Base-by-base conservation (phyloP, 2,329 filamentous ascomycete genomes). In the Trichoderma atrobrunneum region DNA sequence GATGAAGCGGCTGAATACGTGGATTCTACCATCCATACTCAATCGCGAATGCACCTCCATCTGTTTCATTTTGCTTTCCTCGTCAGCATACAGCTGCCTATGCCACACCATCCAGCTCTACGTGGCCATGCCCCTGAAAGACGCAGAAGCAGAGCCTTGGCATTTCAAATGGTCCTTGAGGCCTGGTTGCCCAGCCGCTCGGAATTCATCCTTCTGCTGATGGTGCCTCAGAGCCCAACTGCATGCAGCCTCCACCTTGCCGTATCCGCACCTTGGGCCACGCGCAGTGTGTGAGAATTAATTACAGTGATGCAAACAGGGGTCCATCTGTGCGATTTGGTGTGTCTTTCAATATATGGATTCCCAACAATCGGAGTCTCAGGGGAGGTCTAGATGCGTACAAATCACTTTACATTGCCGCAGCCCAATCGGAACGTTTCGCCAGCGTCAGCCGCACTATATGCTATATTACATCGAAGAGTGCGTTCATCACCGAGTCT, bases 191-290 rank as follows among this genome's bases (percentile, higher is more conserved):
- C 62, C 56, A 26, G 54, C 62, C 70, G 54, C 34, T 72, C 76
- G 78, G 75, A 77, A 76, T 79, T 79, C 79, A 79, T 80, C 79
- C 80, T 79, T 81, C 83, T 81, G 82, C 82, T 77, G 82, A 81
- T 72, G 80, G 82, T 81, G 83, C 80, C 80, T 84, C 82, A 79
- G 77, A 85, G 82, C 85, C 85, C 85, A 87, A 87, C 85, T 79
- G 80, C 78, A 80, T 78, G 73, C 77, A 74, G 74, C 75, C 73
- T 71, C 74, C 28, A 73, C 71, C 26, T 24, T 32, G 70, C 63
- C 51, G 36, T 34, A 65, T 36, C 51, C 24, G 74, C 72, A 73
- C 70, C 68, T 72, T 73, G 24, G 54, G 72, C 70, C 70, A 68
- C 30, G 39, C 70, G 74, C 74, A 78, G 74, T 73, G 73, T 73